Percentiles rank a stretch among this genome's conserved stretches.
These are phyloP conservation scores for Arxiozyma slooffiae DNA, from an alignment of 1,139 yeast genomes.

Conservation along the genomic window DNA sequence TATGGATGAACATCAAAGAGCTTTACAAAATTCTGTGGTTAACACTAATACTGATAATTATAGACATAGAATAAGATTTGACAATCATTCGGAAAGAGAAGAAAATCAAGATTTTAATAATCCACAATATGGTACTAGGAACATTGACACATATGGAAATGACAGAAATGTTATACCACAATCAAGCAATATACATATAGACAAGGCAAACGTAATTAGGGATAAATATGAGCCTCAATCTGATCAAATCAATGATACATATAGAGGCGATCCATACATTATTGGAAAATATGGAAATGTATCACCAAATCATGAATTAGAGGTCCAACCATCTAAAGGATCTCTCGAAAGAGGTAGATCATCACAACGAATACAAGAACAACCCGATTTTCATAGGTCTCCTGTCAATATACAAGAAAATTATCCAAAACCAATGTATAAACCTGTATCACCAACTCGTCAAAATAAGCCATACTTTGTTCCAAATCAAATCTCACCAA, in stretches of 20 bases:
- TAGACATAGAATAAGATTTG: constrained; percentile 1
- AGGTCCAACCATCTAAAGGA: background rate
- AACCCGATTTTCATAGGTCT: background rate
- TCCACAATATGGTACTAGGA: background rate
- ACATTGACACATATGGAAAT: background rate
- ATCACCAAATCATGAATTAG: background rate
- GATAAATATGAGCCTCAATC: background rate
- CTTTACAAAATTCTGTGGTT: background rate
- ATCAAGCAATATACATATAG: background rate
- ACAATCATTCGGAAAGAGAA: background rate
- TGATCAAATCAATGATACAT: background rate
- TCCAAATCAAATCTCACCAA: background rate
- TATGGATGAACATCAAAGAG: constrained; percentile 5
- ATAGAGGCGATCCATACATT: background rate
- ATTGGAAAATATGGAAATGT: background rate
- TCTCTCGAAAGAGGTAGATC: background rate
- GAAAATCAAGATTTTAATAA: background rate
- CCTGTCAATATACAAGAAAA: background rate
- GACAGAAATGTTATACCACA: background rate
- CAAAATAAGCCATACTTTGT: background rate
- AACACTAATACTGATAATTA: background rate
- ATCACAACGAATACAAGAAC: background rate
- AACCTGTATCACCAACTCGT: background rate
- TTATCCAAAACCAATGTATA: background rate
- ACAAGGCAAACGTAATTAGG: too few species aligned